phyloP scores from a whole-genome alignment of 148 eudicot genomes.

The Nepenthes mirabilis region DNA sequence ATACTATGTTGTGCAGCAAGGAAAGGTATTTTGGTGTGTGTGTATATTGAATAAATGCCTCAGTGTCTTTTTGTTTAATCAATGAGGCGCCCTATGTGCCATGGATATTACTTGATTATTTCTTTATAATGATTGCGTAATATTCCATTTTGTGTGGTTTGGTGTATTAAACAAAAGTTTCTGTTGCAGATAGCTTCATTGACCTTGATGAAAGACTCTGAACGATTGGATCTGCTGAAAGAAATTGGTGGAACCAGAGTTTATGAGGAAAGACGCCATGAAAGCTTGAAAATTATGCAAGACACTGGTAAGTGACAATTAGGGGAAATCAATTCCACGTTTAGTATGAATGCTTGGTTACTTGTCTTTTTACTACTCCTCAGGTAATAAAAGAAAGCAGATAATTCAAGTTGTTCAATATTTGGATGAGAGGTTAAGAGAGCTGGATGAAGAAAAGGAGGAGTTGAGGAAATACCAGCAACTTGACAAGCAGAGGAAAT shows the following conservation, averaged over 20 bases:
- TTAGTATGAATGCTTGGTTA: background rate
- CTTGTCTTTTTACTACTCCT: constrained; percentile 8
- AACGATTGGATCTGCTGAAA: constrained; percentile 86
- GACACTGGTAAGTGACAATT: constrained; percentile 65
- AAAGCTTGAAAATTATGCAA: constrained; percentile 98
- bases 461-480: constrained; percentile 89
- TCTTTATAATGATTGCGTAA: background rate
- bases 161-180: background rate
- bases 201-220: constrained; percentile 90
- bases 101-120: too few species aligned
- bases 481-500: constrained; percentile 90
- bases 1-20: constrained; percentile 98
- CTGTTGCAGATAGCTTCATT: constrained; percentile 68
- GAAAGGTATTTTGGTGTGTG: constrained; percentile 40
- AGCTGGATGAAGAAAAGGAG: constrained; percentile 95
- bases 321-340: background rate
- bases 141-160: background rate
- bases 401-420: constrained; percentile 96
- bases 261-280: constrained; percentile 95
- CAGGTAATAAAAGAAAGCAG: constrained; percentile 91
- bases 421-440: constrained; percentile 92
- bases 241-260: constrained; percentile 99
- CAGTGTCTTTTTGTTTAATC: constrained; percentile 1
- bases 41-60: background rate
- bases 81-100: background rate